These are phyloP conservation scores for Tetradesmus lagerheimii DNA, from an alignment of 139 green algal species.

Conservation along the genomic window DNA sequence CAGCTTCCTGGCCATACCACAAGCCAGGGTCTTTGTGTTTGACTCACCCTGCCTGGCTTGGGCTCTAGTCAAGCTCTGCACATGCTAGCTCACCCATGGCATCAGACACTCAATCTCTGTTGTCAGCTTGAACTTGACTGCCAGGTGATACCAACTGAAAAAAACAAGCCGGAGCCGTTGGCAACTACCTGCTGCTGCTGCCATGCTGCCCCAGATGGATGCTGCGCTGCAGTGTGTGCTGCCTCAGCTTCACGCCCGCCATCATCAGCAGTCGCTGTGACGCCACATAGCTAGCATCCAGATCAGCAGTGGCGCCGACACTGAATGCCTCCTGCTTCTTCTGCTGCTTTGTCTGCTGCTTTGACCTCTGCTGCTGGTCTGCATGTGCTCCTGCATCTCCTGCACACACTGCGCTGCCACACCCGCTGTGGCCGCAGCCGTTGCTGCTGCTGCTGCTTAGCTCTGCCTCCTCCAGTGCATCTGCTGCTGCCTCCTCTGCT, in stretches of 20 bases:
- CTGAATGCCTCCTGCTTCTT: conserved; percentile 6
- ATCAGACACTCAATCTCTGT: too few species aligned
- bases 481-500: conserved; percentile 17
- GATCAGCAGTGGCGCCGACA: neutral
- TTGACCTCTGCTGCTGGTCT: neutral
- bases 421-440: neutral
- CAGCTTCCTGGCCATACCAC: too few species aligned
- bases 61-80: too few species aligned
- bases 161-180: too few species aligned
- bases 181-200: neutral
- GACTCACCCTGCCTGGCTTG: too few species aligned
- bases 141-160: too few species aligned
- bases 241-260: conserved; percentile 80
- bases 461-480: conserved; percentile 18
- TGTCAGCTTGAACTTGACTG: too few species aligned
- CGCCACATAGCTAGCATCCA: conserved; percentile 68
- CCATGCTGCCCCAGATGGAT: neutral
- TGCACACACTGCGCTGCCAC: neutral
- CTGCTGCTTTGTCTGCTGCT: neutral
- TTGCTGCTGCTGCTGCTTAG: neutral
- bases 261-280: conserved; percentile 74
- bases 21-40: too few species aligned
- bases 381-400: neutral
- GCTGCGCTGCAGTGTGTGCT: conserved; percentile 66
- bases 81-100: too few species aligned